phyloP scores from a whole-genome alignment of 805 yeast genomes.

The Suhomyces faveliae region DNA sequence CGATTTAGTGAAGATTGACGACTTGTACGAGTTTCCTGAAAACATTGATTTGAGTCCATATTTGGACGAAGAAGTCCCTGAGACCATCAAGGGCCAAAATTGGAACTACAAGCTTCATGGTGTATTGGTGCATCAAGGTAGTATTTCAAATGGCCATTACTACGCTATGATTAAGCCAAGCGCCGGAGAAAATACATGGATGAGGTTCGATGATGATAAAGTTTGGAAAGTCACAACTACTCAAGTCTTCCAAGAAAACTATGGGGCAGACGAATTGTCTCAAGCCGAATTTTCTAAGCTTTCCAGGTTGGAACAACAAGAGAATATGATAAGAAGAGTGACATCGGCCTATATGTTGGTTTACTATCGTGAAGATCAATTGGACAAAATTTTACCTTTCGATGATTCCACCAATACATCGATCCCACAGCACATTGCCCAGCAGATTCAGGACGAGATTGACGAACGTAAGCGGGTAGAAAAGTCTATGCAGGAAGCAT shows the following conservation, averaged over 20 bases:
- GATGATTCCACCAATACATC: constrained; percentile 44
- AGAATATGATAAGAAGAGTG: constrained; percentile 66
- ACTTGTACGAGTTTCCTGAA: constrained; percentile 85
- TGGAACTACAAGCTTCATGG: constrained; percentile 88
- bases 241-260: constrained; percentile 90
- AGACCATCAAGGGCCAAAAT: constrained; percentile 47
- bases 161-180: constrained; percentile 90
- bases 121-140: constrained; percentile 94
- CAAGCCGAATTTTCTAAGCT: constrained; percentile 49
- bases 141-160: constrained; percentile 93
- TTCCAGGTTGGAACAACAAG: constrained; percentile 60
- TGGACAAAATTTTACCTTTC: constrained; percentile 58
- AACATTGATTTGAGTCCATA: constrained; percentile 77
- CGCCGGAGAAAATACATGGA: constrained; percentile 58
- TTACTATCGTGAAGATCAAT: constrained; percentile 67
- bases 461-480: constrained; percentile 54
- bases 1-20: constrained; percentile 86
- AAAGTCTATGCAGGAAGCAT: constrained; percentile 64
- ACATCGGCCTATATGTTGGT: constrained; percentile 98
- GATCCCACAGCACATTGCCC: constrained; percentile 65
- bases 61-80: constrained; percentile 55
- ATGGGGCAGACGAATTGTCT: constrained; percentile 69
- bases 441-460: constrained; percentile 61
- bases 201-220: constrained; percentile 90
- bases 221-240: constrained; percentile 82